Conservation (phyloP, 306 rosid species). For the Sicyos baderoa region DNA sequence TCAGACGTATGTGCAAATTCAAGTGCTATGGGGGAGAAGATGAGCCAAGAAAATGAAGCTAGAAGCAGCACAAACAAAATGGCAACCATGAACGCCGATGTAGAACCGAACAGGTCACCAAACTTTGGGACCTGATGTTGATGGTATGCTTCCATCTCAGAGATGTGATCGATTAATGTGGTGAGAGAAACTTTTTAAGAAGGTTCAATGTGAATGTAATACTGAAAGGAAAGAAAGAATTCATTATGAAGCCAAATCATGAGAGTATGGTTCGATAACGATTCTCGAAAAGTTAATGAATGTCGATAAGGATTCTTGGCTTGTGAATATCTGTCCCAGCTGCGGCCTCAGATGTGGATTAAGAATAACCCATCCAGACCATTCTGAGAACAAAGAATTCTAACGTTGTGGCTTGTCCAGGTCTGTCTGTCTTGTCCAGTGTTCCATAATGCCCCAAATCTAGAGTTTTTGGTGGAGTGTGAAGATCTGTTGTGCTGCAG, state of each 20-base stretch:
- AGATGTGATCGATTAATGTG: not conserved
- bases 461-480: not conserved
- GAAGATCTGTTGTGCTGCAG: not conserved
- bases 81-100: not conserved
- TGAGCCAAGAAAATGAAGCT: conserved; percentile 10
- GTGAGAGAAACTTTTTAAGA: not conserved
- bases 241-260: conserved; percentile 1
- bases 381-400: not conserved
- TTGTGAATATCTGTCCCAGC: conserved; percentile 1
- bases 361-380: not conserved
- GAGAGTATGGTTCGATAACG: not conserved
- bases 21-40: not conserved
- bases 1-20: not conserved
- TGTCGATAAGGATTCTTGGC: not conserved
- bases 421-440: too few relatives aligned
- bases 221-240: not conserved
- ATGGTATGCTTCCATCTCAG: conserved; percentile 12
- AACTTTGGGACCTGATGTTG: not conserved
- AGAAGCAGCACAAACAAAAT: not conserved
- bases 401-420: not conserved
- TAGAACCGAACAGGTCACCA: not conserved
- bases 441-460: too few relatives aligned
- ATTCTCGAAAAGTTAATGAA: not conserved
- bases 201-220: not conserved
- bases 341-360: not conserved